Percentiles rank a stretch among this genome's conserved stretches.
Conservation (phyloP, 768 basidiomycete genomes). For the Boletus huronensis region DNA sequence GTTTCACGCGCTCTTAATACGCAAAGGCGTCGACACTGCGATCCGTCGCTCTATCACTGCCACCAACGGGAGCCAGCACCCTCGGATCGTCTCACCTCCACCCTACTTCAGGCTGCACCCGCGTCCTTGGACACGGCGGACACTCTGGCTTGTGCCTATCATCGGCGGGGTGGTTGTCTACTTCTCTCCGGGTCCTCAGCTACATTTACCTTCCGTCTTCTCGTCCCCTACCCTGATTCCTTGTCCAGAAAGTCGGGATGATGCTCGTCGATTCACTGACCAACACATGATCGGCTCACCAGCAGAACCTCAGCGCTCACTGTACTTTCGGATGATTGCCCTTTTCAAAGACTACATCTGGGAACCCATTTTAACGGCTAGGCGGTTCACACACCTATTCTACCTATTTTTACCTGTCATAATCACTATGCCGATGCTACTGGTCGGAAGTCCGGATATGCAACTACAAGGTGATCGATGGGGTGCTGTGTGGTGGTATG, state of each 20-base stretch:
- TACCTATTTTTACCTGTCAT: conserved; percentile 87
- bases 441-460: conserved; percentile 56
- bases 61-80: conserved; percentile 1
- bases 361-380: conserved; percentile 82
- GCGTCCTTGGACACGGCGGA: conserved; percentile 26
- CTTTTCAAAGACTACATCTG: conserved; percentile 60
- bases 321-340: conserved; percentile 41
- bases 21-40: not conserved
- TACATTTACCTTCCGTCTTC: conserved; percentile 47
- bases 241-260: conserved; percentile 25
- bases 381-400: conserved; percentile 80
- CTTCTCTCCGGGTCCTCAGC: conserved; percentile 40
- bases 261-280: conserved; percentile 16
- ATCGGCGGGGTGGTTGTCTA: conserved; percentile 53
- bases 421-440: conserved; percentile 76
- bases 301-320: conserved; percentile 52
- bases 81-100: conserved; percentile 11
- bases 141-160: conserved; percentile 54
- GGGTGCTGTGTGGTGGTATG: conserved; percentile 98
- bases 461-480: conserved; percentile 71
- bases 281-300: conserved; percentile 59
- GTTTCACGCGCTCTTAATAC: conserved; percentile 15
- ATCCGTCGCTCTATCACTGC: conserved; percentile 27
- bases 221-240: conserved; percentile 49
- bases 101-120: conserved; percentile 22